Evolutionary conservation across 257 asterid species (phyloP), one percentile per base, ranked within the genome.

Genomic region (Solanum peruvianum): DNA sequence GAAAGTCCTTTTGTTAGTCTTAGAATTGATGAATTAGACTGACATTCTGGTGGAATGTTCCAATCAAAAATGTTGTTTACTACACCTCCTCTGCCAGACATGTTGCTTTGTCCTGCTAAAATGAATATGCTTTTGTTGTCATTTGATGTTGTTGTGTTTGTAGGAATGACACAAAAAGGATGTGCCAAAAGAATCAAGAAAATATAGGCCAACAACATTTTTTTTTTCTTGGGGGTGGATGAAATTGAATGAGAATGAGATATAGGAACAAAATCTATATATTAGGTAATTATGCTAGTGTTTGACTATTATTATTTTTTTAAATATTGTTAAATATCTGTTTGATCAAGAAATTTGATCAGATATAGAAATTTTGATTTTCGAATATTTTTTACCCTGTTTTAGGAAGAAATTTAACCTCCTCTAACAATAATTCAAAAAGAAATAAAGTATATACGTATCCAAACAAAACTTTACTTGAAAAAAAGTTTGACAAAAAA

Each of bases 81-180:
- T 27, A 85, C 87, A 16, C 83, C 87, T 47, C 87, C 87, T 18
- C 87, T 58, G 8, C 87, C 87, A 15, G 87, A 75, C 87, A 85
- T 85, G 58, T 85, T 85, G 72, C 87, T 85, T 27, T 85, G 87
- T 62, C 87, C 87, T 29, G 87, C 87, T 62, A 85, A 7, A 37
- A 85, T 82, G 1, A 62, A 2, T 77, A 86, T 41, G 18, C n/a
- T 52, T 41, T 87, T 87, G 84, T 27, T 45, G 11, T 9, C 67
- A 27, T 80, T 80, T 78, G 52, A 9, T 72, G 82, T 35, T 35
- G 62, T 41, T 76, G 83, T 76, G 20, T 76, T 2, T 76, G 58
- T 16, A 41, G 35, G 62, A 6, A 18, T 45, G 84, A 45, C 84
- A 45, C 39, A 16, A 80, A 80, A 27, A n/a, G 84, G 84, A 1